Percentiles rank a stretch among this genome's conserved stretches.
Conservation (phyloP, 208 protist genomes). For the Leptomonas pyrrhocoris region DNA sequence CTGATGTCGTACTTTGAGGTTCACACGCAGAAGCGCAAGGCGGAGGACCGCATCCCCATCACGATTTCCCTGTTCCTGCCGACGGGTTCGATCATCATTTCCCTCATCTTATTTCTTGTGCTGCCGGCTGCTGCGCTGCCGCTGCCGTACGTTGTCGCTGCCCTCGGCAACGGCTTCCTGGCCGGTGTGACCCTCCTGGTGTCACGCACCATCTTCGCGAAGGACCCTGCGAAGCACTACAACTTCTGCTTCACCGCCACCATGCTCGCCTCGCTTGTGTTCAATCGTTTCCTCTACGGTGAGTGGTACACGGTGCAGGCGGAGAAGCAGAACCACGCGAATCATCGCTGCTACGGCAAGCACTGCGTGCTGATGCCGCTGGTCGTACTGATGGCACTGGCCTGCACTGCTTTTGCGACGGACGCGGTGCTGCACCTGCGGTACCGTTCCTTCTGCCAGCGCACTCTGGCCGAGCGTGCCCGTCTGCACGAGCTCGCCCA, state of each 20-base stretch:
- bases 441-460: conserved; percentile 47
- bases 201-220: conserved; percentile 64
- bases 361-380: conserved; percentile 53
- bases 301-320: conserved; percentile 72
- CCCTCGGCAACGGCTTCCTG: conserved; percentile 62
- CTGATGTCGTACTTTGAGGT: conserved; percentile 56
- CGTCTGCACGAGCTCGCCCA: conserved; percentile 31
- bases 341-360: conserved; percentile 33
- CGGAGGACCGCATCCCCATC: conserved; percentile 59
- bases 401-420: conserved; percentile 33
- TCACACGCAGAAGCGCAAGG: conserved; percentile 41
- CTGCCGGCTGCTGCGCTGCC: conserved; percentile 39
- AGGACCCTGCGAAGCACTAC: conserved; percentile 77
- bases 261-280: conserved; percentile 40
- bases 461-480: conserved; percentile 48
- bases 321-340: conserved; percentile 31
- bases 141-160: conserved; percentile 55
- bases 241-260: conserved; percentile 55
- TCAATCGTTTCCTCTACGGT: conserved; percentile 70
- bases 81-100: conserved; percentile 38
- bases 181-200: conserved; percentile 55
- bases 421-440: conserved; percentile 37
- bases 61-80: conserved; percentile 50
- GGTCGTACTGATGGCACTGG: conserved; percentile 41
- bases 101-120: conserved; percentile 45